These are phyloP conservation scores for Candida morakotiae DNA, from an alignment of 805 yeast genomes.

Conservation along the genomic window DNA sequence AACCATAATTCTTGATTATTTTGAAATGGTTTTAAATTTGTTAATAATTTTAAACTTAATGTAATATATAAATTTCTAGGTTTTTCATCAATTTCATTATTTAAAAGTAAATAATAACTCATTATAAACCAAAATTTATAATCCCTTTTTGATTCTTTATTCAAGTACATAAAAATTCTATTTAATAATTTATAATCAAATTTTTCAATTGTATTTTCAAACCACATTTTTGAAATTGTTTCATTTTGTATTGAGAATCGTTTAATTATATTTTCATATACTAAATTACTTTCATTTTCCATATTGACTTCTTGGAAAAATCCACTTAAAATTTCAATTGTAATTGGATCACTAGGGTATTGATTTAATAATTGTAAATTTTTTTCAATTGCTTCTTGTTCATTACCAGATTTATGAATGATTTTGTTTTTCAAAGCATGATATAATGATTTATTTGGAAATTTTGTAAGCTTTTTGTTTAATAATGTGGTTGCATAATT, in stretches of 20 bases:
- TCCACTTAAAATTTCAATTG: conserved; percentile 45
- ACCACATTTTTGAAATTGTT: conserved; percentile 52
- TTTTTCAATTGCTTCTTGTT: conserved; percentile 28
- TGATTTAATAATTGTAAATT: conserved; percentile 23
- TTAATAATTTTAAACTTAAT: conserved; percentile 57
- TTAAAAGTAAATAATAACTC: conserved; percentile 39
- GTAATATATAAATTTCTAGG: conserved; percentile 53
- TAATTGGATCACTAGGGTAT: conserved; percentile 51
- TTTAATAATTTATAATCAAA: conserved; percentile 51
- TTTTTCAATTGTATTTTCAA: conserved; percentile 44
- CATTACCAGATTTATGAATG: conserved; percentile 28
- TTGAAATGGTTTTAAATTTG: conserved; percentile 45
- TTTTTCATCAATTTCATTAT: conserved; percentile 25
- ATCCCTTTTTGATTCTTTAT: conserved; percentile 28
- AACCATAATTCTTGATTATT: conserved; percentile 67
- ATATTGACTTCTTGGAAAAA: conserved; percentile 39
- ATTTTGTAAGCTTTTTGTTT: conserved; percentile 44
- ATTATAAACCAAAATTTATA: conserved; percentile 55
- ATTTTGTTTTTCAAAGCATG: conserved; percentile 40
- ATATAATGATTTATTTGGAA: conserved; percentile 56
- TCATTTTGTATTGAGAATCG: conserved; percentile 45
- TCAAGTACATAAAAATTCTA: conserved; percentile 43
- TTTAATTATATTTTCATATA: conserved; percentile 56
- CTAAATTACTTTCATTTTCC: conserved; percentile 37
- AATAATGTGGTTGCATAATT: conserved; percentile 49